Percentiles rank a stretch among this genome's conserved stretches.
phyloP scores from a whole-genome alignment of 257 asterid species.

The Solanum arcanum region DNA sequence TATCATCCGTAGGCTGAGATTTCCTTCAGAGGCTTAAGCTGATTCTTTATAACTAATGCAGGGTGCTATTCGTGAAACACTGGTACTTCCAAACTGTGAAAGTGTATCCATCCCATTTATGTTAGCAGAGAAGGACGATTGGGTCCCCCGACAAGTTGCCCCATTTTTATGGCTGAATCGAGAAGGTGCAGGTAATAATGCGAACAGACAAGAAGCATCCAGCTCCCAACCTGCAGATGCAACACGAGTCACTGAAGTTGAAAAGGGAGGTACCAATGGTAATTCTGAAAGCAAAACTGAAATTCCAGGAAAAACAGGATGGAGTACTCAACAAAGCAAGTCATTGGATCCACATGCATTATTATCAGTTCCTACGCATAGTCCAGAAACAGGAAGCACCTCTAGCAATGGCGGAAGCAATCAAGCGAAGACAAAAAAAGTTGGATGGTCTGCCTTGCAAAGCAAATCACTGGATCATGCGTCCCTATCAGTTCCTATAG shows the following conservation, averaged over 20 bases:
- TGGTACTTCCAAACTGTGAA: conserved; percentile 87
- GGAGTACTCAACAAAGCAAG: conserved; percentile 6
- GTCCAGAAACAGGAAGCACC: background rate
- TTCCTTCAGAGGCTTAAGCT: background rate
- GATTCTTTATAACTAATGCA: conserved; percentile 23
- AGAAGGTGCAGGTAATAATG: conserved; percentile 25
- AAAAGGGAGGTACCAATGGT: conserved; percentile 10
- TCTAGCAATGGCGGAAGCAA: background rate
- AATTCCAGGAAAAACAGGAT: conserved; percentile 12
- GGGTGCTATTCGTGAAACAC: conserved; percentile 75
- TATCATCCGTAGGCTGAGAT: background rate
- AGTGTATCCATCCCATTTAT: conserved; percentile 62
- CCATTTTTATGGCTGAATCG: conserved; percentile 77
- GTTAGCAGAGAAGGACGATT: conserved; percentile 85
- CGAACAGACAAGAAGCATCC: conserved; percentile 26
- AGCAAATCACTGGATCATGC: conserved; percentile 17
- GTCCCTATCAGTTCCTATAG: background rate
- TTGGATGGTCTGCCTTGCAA: background rate
- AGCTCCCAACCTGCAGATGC: conserved; percentile 26
- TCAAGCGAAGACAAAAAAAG: background rate
- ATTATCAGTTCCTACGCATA: conserved; percentile 13
- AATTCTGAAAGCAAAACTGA: conserved; percentile 23
- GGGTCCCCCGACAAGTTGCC: conserved; percentile 73
- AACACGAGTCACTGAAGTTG: conserved; percentile 17
- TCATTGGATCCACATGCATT: conserved; percentile 16